phyloP scores from a whole-genome alignment of 2,329 filamentous ascomycete genomes.

The Monosporascus cannonballus region DNA sequence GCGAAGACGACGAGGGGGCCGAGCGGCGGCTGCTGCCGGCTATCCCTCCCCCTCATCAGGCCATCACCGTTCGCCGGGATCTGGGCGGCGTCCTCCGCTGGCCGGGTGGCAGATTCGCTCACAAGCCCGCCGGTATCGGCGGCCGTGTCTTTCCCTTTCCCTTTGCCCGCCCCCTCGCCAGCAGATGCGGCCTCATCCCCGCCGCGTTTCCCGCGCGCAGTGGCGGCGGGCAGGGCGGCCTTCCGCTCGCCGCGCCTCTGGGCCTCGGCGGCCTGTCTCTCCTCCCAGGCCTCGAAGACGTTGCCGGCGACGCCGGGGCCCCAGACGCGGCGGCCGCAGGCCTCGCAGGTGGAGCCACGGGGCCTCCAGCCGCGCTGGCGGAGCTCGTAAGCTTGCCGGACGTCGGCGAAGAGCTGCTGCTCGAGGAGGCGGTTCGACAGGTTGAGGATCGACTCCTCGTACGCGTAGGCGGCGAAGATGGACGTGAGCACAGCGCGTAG shows the following conservation, averaged over 20 bases:
- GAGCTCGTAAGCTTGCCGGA: constrained; percentile 66
- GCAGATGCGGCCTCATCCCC: constrained; percentile 18
- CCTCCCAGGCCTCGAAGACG: constrained; percentile 79
- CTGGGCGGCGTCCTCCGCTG: constrained; percentile 1
- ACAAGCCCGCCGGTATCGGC: constrained; percentile 3
- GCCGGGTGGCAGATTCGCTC: not conserved
- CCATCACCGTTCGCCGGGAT: constrained; percentile 21
- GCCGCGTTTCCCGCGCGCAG: constrained; percentile 29
- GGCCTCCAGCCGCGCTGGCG: constrained; percentile 87
- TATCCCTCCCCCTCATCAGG: constrained; percentile 34
- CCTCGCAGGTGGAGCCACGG: constrained; percentile 78
- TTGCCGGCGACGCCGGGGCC: constrained; percentile 74
- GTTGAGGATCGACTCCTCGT: constrained; percentile 82
- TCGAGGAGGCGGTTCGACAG: constrained; percentile 84
- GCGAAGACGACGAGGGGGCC: constrained; percentile 63
- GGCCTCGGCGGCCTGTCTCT: constrained; percentile 44
- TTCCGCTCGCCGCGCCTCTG: constrained; percentile 38
- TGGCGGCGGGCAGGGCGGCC: constrained; percentile 24
- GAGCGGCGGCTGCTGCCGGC: constrained; percentile 37
- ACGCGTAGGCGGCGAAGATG: constrained; percentile 92
- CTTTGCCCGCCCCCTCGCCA: constrained; percentile 31
- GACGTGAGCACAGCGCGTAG: constrained; percentile 78
- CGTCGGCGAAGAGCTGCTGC: constrained; percentile 79
- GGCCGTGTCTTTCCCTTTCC: constrained; percentile 50
- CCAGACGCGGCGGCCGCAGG: constrained; percentile 78